Evolutionary conservation across 371 early-diverging fungal genomes (phyloP), one percentile per base, ranked within the genome.

Genomic region (Chytridium lagenaria): DNA sequence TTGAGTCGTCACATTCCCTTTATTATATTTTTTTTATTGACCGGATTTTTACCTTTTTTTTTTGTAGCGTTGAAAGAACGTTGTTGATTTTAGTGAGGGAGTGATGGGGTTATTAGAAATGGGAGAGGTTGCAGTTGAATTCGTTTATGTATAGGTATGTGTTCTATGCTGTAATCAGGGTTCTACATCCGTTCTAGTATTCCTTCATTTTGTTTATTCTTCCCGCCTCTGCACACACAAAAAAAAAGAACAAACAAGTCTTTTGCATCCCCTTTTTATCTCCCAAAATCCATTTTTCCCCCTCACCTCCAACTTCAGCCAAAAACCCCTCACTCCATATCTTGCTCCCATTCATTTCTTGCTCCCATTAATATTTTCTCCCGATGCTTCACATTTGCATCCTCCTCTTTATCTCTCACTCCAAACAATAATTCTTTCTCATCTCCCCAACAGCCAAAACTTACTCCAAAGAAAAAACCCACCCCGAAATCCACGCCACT

Each of bases 91-190:
- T 55, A 84, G 83, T 63, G 85, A 84, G 30, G 84, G 0, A 80
- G 77, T 37, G 82, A 85, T 70, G 84, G 85, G 0, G 50, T 80
- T 5, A 83, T 85, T 36, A 59, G 80, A 26, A 84, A 84, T 87
- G 87, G 87, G 87, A 87, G 57, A 67, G 87, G 22, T 52, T 85
- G 55, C 87, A 87, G 70, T 77, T 87, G 23, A 87, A 85, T 70
- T 77, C 84, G 2, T 87, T 87, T 68, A 87, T 87, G 87, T 87
- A 87, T 72, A 82, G 84, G 83, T 83, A 40, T 70, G 59, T 22
- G 36, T 23, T 28, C 19, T 38, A 61, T 50, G 26, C 34, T 40
- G 12, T 44, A 12, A 44, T 44, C 44, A 7, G 12, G 7, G 19
- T 44, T 44, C 19, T 44, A 44, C 44, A 12, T 44, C 19, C 44